Evolutionary conservation across 179 eudicot genomes (phyloP).

Genomic region (Camellia oleifera): DNA sequence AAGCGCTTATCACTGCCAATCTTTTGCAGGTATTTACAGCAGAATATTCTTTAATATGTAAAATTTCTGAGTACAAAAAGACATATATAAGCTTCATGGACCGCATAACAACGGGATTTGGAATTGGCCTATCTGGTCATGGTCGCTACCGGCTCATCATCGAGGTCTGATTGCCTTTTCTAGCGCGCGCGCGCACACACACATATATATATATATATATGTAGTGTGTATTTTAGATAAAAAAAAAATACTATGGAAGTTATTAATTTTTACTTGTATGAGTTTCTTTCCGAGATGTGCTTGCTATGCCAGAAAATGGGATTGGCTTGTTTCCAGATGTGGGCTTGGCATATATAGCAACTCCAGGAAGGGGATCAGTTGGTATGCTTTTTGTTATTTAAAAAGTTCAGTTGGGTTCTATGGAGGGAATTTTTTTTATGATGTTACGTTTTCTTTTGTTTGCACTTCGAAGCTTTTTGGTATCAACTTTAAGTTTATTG

Average conservation of each 20-base stretch:
- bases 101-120: slow-evolving; percentile 93
- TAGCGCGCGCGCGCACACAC: too few species aligned
- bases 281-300: slow-evolving; percentile 51
- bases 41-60: slow-evolving; percentile 86
- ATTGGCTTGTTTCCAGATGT: too few species aligned
- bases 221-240: not conserved
- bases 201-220: too few species aligned
- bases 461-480: too few species aligned
- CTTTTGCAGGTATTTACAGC: slow-evolving; percentile 65
- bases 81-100: slow-evolving; percentile 92
- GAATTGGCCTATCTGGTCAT: slow-evolving; percentile 59
- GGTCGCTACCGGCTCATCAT: slow-evolving; percentile 56
- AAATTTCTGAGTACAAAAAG: slow-evolving; percentile 79
- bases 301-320: not conserved
- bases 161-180: slow-evolving; percentile 48
- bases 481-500: too few species aligned
- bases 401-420: too few species aligned
- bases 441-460: too few species aligned
- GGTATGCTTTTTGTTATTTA: too few species aligned
- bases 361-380: too few species aligned
- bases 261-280: not conserved
- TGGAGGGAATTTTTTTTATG: too few species aligned
- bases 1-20: not conserved
- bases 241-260: not conserved
- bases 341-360: too few species aligned